Evolutionary conservation across 352 stramenopile genomes (phyloP), one percentile per base, ranked within the genome.

Genomic region (Phytophthora agathidicida): DNA sequence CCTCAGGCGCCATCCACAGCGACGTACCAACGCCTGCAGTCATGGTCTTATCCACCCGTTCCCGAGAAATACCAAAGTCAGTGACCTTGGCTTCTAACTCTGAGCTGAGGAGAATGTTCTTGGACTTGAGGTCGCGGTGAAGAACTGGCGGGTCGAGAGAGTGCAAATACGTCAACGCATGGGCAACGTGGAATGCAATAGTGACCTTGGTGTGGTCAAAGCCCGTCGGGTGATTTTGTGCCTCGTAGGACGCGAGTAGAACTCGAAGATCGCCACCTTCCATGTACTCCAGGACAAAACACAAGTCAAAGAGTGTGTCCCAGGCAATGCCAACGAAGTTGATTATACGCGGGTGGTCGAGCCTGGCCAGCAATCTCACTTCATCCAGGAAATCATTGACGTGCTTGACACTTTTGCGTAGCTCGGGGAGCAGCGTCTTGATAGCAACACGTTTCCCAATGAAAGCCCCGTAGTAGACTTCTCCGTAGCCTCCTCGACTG

Each of bases 201-300:
- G 61, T 70, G 23, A 80, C 57, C 46, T 86, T 86, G 35, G 52
- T 60, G 5, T 41, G 17, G 62, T 74, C 53, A 23, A 78, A 77
- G 7, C 71, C 67, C 4, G 48, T 4, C 6, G 26, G 7, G 13
- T 33, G 46, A 9, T 32, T 37, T 11, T 54, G 38, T 2, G 13
- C 49, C 44, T 59, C 50, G 16, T 71, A 59, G 11, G 28, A 43
- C 4, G 23, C 50, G n/a, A 88, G 45, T n/a, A 88, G 61, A 4
- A 67, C 73, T 5, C 75, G 73, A 1, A 89, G 43, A 50, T 89
- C 79, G 1, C 80, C 80, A 2, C 71, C 64, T 16, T 86, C 77
- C 80, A 88, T 83, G 42, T 76, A 82, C 63, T 88, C 80, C 14
- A 70, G 73, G 7, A 87, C 77, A 2, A 64, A 63, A 16, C 60